Evolutionary conservation across 192 early-diverging fungal genomes (phyloP), one percentile per base, ranked within the genome.

Genomic region (Diversispora eburnea): DNA sequence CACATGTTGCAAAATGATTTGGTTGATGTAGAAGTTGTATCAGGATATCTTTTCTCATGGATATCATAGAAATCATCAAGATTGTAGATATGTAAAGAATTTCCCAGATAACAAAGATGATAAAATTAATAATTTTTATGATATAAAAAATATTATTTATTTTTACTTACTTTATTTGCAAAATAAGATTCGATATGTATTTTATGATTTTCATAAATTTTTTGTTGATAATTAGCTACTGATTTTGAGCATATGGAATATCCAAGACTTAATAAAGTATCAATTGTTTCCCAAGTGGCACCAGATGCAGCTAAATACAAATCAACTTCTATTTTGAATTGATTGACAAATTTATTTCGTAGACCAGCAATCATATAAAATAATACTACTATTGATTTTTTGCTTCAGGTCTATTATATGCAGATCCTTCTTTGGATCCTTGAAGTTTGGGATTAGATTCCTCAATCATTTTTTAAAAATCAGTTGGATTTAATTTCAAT

Each of bases 281-380:
- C 41, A 22, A 70, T 58, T 1, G 69, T 42, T n/a, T 19, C n/a
- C 9, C 17, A 46, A 20, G 55, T 20, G 4, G 42, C 39, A 10
- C 39, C 55, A 19, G 9, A 59, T 59, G 45, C 69, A 6, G 19
- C 17, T 25, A 71, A 59, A 46, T 46, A 71, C 19, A 59, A 59
- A 19, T 55, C 56, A 2, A 71, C 20, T 20, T 71, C 54, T 45
- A 59, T 10, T 9, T 70, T 70, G 43, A 20, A n/a, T 15, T 46
- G 4, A 58, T 71, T 71, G 46, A 71, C 45, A 43, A 71, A 71
- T 19, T 59, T 71, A 45, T 71, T 71, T 46, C 19, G 4, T 19
- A 71, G 12, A 41, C 56, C 69, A 33, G 69, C 69, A n/a, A 71
- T 47, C 3, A 59, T 45, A 8, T 71, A 71, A 59, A 42, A 71